Percentiles rank a stretch among this genome's conserved stretches.
phyloP scores from a whole-genome alignment of 164 flowering plant species.

The Echeveria elegans region DNA sequence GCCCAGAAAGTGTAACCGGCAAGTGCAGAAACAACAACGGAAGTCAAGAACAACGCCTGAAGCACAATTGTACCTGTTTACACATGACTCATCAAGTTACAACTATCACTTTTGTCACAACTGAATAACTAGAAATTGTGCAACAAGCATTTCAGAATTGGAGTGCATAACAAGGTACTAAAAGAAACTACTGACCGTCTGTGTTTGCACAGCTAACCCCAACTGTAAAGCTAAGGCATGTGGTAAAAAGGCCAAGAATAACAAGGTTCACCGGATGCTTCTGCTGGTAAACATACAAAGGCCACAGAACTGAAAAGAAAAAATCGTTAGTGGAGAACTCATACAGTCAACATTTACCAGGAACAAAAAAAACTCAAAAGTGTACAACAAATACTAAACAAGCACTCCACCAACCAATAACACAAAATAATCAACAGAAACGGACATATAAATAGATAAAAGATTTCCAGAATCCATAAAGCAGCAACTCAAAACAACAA shows the following conservation, averaged over 20 bases:
- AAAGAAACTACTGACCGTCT: background rate
- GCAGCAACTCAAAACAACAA: too few relatives aligned
- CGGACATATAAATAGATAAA: too few relatives aligned
- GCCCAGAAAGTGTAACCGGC: conserved; percentile 10
- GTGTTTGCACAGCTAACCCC: conserved; percentile 8
- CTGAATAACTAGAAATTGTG: background rate
- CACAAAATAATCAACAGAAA: too few relatives aligned
- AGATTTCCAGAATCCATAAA: too few relatives aligned
- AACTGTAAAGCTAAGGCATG: conserved; percentile 5
- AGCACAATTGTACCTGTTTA: conserved; percentile 1
- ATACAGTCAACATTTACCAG: background rate
- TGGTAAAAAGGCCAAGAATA: background rate
- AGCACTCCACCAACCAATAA: too few relatives aligned
- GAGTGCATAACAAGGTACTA: background rate
- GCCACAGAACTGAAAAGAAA: conserved; percentile 5
- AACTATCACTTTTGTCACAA: background rate
- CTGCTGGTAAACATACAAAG: conserved; percentile 7
- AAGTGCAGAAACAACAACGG: conserved; percentile 2
- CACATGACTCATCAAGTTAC: background rate
- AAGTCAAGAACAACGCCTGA: conserved; percentile 2
- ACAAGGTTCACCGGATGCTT: conserved; percentile 6
- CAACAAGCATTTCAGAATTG: background rate
- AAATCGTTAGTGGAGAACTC: background rate
- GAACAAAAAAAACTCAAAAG: too few relatives aligned
- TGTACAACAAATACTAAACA: background rate